Evolutionary conservation across 495 filamentous ascomycete genomes (phyloP).

Genomic region (Penicillium alfredii): DNA sequence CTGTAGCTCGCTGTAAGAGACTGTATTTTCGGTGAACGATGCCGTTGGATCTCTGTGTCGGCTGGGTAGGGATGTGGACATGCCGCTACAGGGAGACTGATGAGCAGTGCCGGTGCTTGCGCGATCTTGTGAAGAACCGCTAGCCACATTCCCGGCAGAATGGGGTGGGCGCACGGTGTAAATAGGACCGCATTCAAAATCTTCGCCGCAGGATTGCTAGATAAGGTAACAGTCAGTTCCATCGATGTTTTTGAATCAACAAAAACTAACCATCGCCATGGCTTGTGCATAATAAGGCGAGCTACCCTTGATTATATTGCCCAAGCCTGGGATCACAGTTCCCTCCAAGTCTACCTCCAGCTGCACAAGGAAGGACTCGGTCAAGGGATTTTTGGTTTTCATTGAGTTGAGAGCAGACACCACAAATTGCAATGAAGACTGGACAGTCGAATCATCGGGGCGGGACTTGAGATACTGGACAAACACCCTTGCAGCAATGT

Average conservation of each 20-base stretch:
- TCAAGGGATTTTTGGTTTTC: slow-evolving; percentile 82
- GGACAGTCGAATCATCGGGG: slow-evolving; percentile 76
- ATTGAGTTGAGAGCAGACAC: slow-evolving; percentile 83
- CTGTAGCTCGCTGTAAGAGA: slow-evolving; percentile 4
- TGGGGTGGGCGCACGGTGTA: slow-evolving; percentile 12
- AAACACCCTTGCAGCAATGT: slow-evolving; percentile 90
- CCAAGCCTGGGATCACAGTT: slow-evolving; percentile 29
- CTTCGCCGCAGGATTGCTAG: slow-evolving; percentile 10
- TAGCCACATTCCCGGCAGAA: not conserved
- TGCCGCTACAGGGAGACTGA: not conserved
- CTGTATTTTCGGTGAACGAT: not conserved
- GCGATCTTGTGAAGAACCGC: slow-evolving; percentile 3
- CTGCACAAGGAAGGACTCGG: slow-evolving; percentile 92
- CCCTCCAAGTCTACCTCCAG: slow-evolving; percentile 87
- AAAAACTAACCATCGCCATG: slow-evolving; percentile 9
- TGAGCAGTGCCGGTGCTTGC: slow-evolving; percentile 1
- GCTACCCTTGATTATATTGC: slow-evolving; percentile 6
- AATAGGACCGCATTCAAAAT: slow-evolving; percentile 10
- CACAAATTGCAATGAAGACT: slow-evolving; percentile 81
- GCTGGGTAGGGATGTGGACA: slow-evolving; percentile 23
- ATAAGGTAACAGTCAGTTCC: slow-evolving; percentile 2
- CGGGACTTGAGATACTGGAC: slow-evolving; percentile 89
- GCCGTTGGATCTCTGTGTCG: slow-evolving; percentile 15
- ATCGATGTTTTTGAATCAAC: not conserved
- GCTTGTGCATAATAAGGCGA: slow-evolving; percentile 5